phyloP scores from a whole-genome alignment of 768 basidiomycete genomes.

The Rubroboletus satanas region DNA sequence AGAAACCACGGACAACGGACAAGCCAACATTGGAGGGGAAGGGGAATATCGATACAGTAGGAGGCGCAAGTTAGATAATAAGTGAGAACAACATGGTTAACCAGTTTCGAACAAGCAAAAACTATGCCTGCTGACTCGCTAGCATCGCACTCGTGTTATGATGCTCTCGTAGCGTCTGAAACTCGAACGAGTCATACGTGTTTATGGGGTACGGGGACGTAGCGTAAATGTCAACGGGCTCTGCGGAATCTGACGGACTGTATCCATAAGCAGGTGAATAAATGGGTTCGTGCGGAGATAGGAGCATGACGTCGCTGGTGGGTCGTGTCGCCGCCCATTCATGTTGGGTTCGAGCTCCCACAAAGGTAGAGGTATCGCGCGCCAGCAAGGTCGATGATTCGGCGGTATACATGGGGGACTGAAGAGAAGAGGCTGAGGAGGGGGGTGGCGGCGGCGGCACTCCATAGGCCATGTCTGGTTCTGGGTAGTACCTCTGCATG shows the following conservation, averaged over 20 bases:
- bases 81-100: conserved; percentile 5
- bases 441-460: neutral
- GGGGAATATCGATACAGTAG: conserved; percentile 28
- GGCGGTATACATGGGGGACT: conserved; percentile 18
- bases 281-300: conserved; percentile 14
- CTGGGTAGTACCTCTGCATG: conserved; percentile 21
- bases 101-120: neutral
- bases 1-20: conserved; percentile 1
- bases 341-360: conserved; percentile 5
- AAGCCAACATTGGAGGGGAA: neutral
- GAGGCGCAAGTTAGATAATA: conserved; percentile 24
- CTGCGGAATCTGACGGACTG: conserved; percentile 17
- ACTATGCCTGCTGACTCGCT: conserved; percentile 23
- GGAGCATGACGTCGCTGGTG: conserved; percentile 12
- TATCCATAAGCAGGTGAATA: conserved; percentile 19
- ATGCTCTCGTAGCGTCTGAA: conserved; percentile 32
- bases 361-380: conserved; percentile 13
- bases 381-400: conserved; percentile 10
- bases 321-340: conserved; percentile 17
- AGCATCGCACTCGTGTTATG: conserved; percentile 18
- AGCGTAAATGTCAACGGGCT: conserved; percentile 17
- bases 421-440: conserved; percentile 5
- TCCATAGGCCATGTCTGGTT: conserved; percentile 15
- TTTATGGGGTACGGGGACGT: conserved; percentile 12
- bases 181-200: conserved; percentile 33